Percentiles rank a stretch among this genome's conserved stretches.
These are phyloP conservation scores for Phaeotremella fagi DNA, from an alignment of 768 basidiomycete genomes.

Conservation along the genomic window DNA sequence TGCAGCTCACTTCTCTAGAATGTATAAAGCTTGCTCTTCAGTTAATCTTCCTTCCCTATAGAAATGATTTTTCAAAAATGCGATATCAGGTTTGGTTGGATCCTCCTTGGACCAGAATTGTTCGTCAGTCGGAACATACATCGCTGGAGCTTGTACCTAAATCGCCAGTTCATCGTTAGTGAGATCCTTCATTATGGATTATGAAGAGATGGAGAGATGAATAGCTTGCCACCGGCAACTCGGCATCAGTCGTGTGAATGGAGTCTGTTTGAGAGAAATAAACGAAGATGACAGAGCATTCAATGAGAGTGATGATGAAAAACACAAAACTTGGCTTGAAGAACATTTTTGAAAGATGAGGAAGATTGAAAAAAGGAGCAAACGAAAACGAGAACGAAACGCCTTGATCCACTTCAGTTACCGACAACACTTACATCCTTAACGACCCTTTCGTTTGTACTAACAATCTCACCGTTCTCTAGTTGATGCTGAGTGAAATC, in stretches of 20 bases:
- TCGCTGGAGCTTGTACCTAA: constrained; percentile 97
- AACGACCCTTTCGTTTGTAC: constrained; percentile 89
- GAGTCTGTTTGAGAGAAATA: no score
- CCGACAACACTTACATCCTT: constrained; percentile 92
- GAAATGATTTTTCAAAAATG: constrained; percentile 97
- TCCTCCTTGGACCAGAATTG: constrained; percentile 88
- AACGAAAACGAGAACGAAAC: no score
- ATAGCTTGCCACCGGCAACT: no score
- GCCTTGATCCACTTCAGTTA: no score
- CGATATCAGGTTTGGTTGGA: constrained; percentile 85
- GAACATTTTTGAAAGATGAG: no score
- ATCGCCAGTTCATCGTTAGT: constrained; percentile 5
- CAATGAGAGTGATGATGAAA: no score
- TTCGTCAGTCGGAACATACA: constrained; percentile 81
- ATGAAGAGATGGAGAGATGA: not conserved
- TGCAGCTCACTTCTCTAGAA: constrained; percentile 65
- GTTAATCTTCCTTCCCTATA: constrained; percentile 91
- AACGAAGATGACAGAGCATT: no score
- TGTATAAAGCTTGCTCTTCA: constrained; percentile 92
- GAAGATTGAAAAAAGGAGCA: no score
- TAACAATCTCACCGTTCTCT: constrained; percentile 85
- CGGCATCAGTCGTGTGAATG: no score
- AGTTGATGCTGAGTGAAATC: constrained; percentile 89
- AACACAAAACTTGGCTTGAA: no score
- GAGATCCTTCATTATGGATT: no score